Base-by-base conservation (phyloP, 2,329 filamentous ascomycete genomes). In the Cladosporium sp. region DNA sequence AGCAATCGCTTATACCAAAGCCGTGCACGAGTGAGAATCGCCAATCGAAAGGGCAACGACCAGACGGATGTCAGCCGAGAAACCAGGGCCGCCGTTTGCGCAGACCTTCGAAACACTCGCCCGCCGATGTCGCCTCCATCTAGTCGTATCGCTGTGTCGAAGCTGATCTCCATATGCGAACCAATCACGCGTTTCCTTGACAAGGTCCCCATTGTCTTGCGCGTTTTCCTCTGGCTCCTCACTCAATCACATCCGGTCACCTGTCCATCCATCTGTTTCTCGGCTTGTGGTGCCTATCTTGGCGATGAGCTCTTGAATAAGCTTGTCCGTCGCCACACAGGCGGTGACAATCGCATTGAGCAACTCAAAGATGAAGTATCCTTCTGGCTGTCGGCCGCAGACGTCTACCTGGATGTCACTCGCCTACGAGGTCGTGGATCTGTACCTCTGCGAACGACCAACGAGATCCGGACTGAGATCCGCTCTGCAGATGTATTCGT, bases 211-310 rank as follows among this genome's bases (percentile, higher is more conserved):
- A 22, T 44, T 3, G 70, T 82, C 2, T 72, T 78, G 7, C 74
- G 80, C 15, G 60, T 79, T 0, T 72, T 81, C 5, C 72, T 83
- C 1, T 75, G 72, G 22, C 76, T 78, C 0, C 66, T 83, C 3
- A 76, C 75, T 59, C 80, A 82, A 61, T 80, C 82, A 58, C 80
- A 83, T 59, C 76, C 79, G 0, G 74, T 82, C 49, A 71, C 69
- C 40, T 77, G 82, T 59, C 66, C 71, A n/a, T 80, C 78, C 0
- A 71, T 83, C 47, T 80, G 75, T 24, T 74, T 75, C 1, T 78
- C 77, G 4, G 76, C 77, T 0, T 81, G 79, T 6, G 80, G 80
- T 0, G 73, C 75, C 56, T 82, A 78, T 75, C 73, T 82, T 17
- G 74, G 77, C 2, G 69, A 70, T 9, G 66, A 81, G 40, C 73